A percentile compares a stretch with the other conserved stretches of the same genome.
These are phyloP conservation scores for Diutina scorzettiae DNA, from an alignment of 1,139 yeast genomes.

Conservation along the genomic window DNA sequence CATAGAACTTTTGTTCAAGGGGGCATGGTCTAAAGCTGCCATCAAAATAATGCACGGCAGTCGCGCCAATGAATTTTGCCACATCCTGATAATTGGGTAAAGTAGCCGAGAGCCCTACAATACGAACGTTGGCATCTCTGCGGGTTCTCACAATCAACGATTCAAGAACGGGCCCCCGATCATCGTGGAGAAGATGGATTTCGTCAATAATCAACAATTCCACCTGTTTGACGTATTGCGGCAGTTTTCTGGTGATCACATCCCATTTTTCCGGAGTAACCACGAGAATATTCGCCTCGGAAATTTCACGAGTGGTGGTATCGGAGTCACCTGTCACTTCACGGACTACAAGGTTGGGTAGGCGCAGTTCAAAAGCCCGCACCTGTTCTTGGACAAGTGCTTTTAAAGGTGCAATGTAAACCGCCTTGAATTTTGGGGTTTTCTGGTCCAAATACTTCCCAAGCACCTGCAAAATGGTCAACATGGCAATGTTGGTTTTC, in stretches of 20 bases:
- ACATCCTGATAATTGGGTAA: slow-evolving; percentile 90
- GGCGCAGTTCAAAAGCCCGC: slow-evolving; percentile 66
- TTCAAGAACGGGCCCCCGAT: slow-evolving; percentile 95
- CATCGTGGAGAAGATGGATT: slow-evolving; percentile 93
- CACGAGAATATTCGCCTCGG: slow-evolving; percentile 71
- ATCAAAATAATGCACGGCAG: slow-evolving; percentile 91
- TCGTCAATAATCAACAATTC: slow-evolving; percentile 85
- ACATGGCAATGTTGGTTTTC: slow-evolving; percentile 89
- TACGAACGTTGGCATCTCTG: slow-evolving; percentile 56
- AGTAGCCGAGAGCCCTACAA: slow-evolving; percentile 95
- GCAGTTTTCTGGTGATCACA: slow-evolving; percentile 85
- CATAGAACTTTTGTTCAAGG: slow-evolving; percentile 74
- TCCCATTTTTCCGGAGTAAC: slow-evolving; percentile 99
- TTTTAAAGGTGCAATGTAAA: slow-evolving; percentile 87
- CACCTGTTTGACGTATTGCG: slow-evolving; percentile 76
- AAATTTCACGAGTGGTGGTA: slow-evolving; percentile 64
- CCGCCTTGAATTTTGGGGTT: slow-evolving; percentile 44
- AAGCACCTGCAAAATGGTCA: slow-evolving; percentile 56
- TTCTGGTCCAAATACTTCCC: slow-evolving; percentile 37
- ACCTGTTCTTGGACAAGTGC: slow-evolving; percentile 95
- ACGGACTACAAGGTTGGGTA: slow-evolving; percentile 56
- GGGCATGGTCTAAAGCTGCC: slow-evolving; percentile 93
- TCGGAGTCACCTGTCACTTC: slow-evolving; percentile 90
- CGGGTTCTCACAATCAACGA: slow-evolving; percentile 87
- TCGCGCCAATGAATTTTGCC: slow-evolving; percentile 88